phyloP scores from a whole-genome alignment of 345 rosid species.

The Bruguiera sexangula region DNA sequence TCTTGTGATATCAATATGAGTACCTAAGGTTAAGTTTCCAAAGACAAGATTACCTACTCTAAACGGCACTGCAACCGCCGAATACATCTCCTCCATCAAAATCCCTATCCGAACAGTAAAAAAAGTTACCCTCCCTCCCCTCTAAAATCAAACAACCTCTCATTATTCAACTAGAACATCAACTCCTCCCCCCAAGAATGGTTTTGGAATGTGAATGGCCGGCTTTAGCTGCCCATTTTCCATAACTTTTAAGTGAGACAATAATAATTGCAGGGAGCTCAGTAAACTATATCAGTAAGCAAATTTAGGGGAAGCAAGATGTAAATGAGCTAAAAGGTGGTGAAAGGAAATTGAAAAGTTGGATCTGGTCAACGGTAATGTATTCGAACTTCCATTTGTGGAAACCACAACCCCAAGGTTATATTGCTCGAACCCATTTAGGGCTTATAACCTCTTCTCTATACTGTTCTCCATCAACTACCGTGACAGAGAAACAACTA shows the following conservation, averaged over 20 bases:
- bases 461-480: slow-evolving; percentile 45
- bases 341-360: slow-evolving; percentile 28
- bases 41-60: slow-evolving; percentile 56
- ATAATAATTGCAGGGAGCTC: not conserved
- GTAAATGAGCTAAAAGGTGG: slow-evolving; percentile 24
- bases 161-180: slow-evolving; percentile 49
- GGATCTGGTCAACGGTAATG: slow-evolving; percentile 46
- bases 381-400: slow-evolving; percentile 39
- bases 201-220: slow-evolving; percentile 28
- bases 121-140: slow-evolving; percentile 42
- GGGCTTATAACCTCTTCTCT: slow-evolving; percentile 24
- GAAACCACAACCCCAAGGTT: slow-evolving; percentile 19
- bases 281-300: slow-evolving; percentile 24
- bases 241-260: slow-evolving; percentile 32
- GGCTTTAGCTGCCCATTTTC: slow-evolving; percentile 36
- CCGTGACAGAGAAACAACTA: slow-evolving; percentile 21
- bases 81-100: slow-evolving; percentile 85
- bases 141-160: slow-evolving; percentile 35
- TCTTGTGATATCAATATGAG: slow-evolving; percentile 49
- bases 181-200: slow-evolving; percentile 39
- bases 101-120: slow-evolving; percentile 40
- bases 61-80: slow-evolving; percentile 69
- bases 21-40: slow-evolving; percentile 53
- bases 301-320: slow-evolving; percentile 33
- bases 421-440: slow-evolving; percentile 14